These are phyloP conservation scores for Fusarium pseudocircinatum DNA, from an alignment of 2,329 filamentous ascomycete genomes.

Conservation along the genomic window DNA sequence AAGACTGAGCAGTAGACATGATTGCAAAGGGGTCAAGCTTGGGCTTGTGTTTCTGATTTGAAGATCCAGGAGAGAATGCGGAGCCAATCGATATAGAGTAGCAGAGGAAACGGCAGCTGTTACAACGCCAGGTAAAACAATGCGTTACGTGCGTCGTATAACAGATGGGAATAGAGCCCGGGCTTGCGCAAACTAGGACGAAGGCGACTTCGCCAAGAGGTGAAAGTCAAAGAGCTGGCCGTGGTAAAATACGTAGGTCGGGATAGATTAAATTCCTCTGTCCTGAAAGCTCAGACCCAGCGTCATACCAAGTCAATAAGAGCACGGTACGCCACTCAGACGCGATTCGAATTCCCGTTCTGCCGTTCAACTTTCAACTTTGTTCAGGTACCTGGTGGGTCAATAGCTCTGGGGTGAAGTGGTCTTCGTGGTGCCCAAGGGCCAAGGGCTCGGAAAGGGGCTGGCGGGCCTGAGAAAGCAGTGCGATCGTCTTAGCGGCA, in stretches of 20 bases:
- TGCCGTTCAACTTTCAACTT: slow-evolving; percentile 33
- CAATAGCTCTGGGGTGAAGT: slow-evolving; percentile 31
- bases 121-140: slow-evolving; percentile 29
- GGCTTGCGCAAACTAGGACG: slow-evolving; percentile 4
- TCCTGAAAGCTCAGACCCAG: slow-evolving; percentile 42
- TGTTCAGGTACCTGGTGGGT: slow-evolving; percentile 36
- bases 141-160: slow-evolving; percentile 28
- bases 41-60: slow-evolving; percentile 40
- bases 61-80: slow-evolving; percentile 37
- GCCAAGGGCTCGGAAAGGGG: slow-evolving; percentile 39
- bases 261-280: slow-evolving; percentile 47
- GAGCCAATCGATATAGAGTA: slow-evolving; percentile 28
- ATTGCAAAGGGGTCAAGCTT: slow-evolving; percentile 41
- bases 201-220: slow-evolving; percentile 12
- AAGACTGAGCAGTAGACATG: slow-evolving; percentile 42
- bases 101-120: slow-evolving; percentile 25
- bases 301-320: slow-evolving; percentile 44
- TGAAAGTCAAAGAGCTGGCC: slow-evolving; percentile 30
- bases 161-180: slow-evolving; percentile 5
- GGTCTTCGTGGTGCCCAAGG: slow-evolving; percentile 34
- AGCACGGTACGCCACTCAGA: slow-evolving; percentile 37
- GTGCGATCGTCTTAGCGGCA: slow-evolving; percentile 35
- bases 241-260: slow-evolving; percentile 36
- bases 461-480: slow-evolving; percentile 34
- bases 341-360: slow-evolving; percentile 36